Base-by-base conservation (phyloP, 2,329 filamentous ascomycete species). In the Drechslerella coelobrocha region DNA sequence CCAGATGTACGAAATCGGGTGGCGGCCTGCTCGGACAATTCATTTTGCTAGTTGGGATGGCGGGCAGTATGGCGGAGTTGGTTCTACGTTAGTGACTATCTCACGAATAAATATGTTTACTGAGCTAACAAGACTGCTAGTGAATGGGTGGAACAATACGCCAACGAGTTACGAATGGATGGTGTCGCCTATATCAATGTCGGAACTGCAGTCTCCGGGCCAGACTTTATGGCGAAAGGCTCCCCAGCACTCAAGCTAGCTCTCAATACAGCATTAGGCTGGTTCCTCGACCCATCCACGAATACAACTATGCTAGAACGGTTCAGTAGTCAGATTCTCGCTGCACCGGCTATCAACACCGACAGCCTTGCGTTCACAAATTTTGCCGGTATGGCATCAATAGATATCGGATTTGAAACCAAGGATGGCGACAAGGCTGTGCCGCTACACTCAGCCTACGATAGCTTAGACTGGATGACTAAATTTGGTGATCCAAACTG, bases 1-100 rank as follows among this genome's bases (percentile, higher is more conserved):
- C 41, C 86, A 91, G 73, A 84, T 97, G 14, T 83, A 88, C 21
- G 79, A 83, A 14, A 85, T 87, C 63, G 93, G 92, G 57, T 99
- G 94, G 94, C 85, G 90, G 24, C 94, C 94, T 0, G 82, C 96
- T 14, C 88, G 94, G n/a, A 95, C 91, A 2, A 96, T 99, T 73
- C 90, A 96, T 78, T 97, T 99, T 78, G 92, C 92, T 77, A 96
- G 91, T 31, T 99, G 94, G 94, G 94, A 99, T 78, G 94, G 86
- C 2, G 89, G 89, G 75, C 91, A 93, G 79, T 97, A 96, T 81
- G 97, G 97, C 79, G 81, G 94, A 48, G 90, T 96, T 65, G 94
- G 94, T 7, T 96, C 91, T 9, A 97, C 94, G 73, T 75, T 52
- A 71, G 74, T 75, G 31, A 48, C 47, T 17, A 19, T 10, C 41